Base-by-base conservation (phyloP, 768 basidiomycete species). In the Kwoniella botswanensis region DNA sequence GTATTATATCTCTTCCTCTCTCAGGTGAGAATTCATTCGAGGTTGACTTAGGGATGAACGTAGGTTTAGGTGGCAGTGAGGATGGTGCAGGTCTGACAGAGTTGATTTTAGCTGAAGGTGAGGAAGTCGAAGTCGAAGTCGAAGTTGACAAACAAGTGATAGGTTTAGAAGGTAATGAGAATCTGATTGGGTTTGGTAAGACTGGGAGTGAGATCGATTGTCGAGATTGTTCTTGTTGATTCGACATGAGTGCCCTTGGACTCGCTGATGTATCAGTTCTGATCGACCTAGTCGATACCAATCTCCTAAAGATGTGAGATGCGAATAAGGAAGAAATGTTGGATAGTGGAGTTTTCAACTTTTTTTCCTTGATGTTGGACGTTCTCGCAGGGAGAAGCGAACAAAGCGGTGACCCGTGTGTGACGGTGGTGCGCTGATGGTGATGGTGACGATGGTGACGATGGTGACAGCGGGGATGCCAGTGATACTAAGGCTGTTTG, bases 1-100 rank as follows among this genome's bases (percentile, higher is more conserved):
- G 56, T 50, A 57, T 50, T 15, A 35, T 35, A 35, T 35, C 35
- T 35, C 46, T 18, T 15, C 46, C 4, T 50, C 18, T 50, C 46
- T 50, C 44, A 2, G 59, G 66, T 41, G 66, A 61, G 44, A 52
- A 4, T 10, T 50, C 42, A 12, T 46, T 13, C 66, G 11, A 41
- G 61, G 13, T 21, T 43, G 68, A 17, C 1, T 53, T 13, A 35
- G 46, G 17, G 61, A 17, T 6, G 35, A 35, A 35, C 35, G 35
- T 9, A 17, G 66, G 21, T 22, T 73, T 71, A 22, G 60, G 53
- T 13, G 75, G 75, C 59, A 71, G 43, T 2, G 75, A 72, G 18
- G 67, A 41, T 13, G 24, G 42, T 26, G 10, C 17, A n/a, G 62
- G 18, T 22, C 17, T 22, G 1, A 11, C 26, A 21, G 55, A n/a